Percentiles rank a stretch among this genome's conserved stretches.
Evolutionary conservation across 2,329 filamentous ascomycete species (phyloP).

Genomic region (Fusarium gaditjirri): DNA sequence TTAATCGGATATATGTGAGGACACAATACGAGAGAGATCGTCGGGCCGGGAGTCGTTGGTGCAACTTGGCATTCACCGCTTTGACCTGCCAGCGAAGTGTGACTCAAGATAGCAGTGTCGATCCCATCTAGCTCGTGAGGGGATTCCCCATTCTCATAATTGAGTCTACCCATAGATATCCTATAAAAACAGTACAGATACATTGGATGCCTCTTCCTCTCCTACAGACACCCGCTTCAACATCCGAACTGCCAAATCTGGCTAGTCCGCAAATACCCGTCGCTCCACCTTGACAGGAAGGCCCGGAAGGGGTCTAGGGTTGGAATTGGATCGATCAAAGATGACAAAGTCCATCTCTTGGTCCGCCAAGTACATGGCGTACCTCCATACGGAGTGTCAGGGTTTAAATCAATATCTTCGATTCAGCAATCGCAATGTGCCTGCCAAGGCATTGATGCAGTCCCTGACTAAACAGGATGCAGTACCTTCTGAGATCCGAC

Average conservation of each 20-base stretch:
- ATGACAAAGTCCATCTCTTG: constrained; percentile 2
- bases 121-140: background rate
- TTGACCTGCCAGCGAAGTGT: constrained; percentile 2
- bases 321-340: background rate
- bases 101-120: background rate
- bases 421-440: background rate
- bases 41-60: background rate
- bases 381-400: background rate
- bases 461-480: background rate
- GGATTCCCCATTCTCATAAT: background rate
- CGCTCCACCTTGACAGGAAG: background rate
- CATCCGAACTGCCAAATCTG: background rate
- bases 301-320: background rate
- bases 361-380: background rate
- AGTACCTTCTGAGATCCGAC: background rate
- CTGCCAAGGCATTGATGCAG: background rate
- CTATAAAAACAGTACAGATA: background rate
- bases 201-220: background rate
- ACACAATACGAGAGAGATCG: constrained; percentile 3
- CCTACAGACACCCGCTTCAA: background rate
- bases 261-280: constrained; percentile 12
- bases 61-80: constrained; percentile 2
- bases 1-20: constrained; percentile 7
- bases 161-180: background rate
- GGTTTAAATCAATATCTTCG: background rate